phyloP scores from a whole-genome alignment of 306 rosid genomes.

The Canavalia gladiata region DNA sequence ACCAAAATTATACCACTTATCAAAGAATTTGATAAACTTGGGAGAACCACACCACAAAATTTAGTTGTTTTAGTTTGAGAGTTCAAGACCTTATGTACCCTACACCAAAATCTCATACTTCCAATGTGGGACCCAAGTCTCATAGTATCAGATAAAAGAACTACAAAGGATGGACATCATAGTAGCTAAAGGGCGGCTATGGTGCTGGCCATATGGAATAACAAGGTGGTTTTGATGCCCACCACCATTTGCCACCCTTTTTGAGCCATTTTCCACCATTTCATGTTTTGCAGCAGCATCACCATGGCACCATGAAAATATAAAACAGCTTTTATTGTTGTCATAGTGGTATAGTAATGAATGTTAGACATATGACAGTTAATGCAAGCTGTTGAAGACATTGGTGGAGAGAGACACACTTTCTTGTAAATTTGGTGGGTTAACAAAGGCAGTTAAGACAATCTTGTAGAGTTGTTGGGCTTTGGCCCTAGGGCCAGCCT shows the following conservation, averaged over 20 bases:
- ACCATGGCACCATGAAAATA: too few relatives aligned
- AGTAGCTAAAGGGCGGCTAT: background rate
- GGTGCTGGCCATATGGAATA: background rate
- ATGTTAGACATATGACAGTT: background rate
- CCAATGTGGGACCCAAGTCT: too few relatives aligned
- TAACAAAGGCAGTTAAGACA: background rate
- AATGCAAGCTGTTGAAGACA: background rate
- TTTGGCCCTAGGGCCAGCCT: too few relatives aligned
- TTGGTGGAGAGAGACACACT: background rate
- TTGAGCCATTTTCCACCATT: background rate
- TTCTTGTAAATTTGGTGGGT: background rate
- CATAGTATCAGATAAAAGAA: background rate
- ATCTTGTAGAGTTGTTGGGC: too few relatives aligned
- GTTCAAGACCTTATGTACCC: too few relatives aligned
- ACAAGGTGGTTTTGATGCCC: background rate
- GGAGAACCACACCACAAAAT: too few relatives aligned
- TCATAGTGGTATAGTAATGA: background rate
- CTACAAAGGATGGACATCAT: background rate
- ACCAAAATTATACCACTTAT: too few relatives aligned
- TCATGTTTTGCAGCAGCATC: background rate
- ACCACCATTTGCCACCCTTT: background rate
- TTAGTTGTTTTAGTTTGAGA: too few relatives aligned
- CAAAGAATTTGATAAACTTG: too few relatives aligned
- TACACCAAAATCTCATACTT: too few relatives aligned
- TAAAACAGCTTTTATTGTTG: constrained; percentile 4